phyloP scores from a whole-genome alignment of 1,139 yeast species.

The Zygosaccharomyces sapae region DNA sequence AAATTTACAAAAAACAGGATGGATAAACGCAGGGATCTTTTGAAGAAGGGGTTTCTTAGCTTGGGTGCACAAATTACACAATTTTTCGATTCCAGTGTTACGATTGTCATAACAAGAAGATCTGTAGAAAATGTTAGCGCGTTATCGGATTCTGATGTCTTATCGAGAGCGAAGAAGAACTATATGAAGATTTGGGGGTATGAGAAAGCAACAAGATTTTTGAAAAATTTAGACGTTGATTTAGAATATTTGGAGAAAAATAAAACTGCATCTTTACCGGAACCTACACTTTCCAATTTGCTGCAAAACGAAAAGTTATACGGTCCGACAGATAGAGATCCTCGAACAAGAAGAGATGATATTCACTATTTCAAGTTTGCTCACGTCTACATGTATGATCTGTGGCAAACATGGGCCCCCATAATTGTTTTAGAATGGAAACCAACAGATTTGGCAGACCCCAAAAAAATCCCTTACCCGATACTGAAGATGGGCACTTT shows the following conservation, averaged over 20 bases:
- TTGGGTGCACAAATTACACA: constrained; percentile 66
- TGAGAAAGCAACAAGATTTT: constrained; percentile 78
- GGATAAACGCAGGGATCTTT: constrained; percentile 50
- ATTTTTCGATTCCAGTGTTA: constrained; percentile 73
- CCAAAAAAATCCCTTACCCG: constrained; percentile 41
- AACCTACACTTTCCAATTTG: constrained; percentile 52
- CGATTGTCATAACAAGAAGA: constrained; percentile 75
- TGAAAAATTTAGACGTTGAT: constrained; percentile 63
- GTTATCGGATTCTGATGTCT: constrained; percentile 55
- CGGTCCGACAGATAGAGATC: constrained; percentile 89
- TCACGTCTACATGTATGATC: constrained; percentile 76
- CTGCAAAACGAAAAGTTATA: constrained; percentile 78
- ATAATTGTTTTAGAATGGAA: constrained; percentile 80
- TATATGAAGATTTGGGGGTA: constrained; percentile 78
- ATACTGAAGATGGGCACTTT: constrained; percentile 46
- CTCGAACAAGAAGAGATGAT: constrained; percentile 78
- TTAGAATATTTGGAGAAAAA: constrained; percentile 25
- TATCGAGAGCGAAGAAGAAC: constrained; percentile 56
- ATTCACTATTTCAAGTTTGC: constrained; percentile 74
- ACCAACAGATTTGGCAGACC: constrained; percentile 32
- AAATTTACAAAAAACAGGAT: constrained; percentile 43
- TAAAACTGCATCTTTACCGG: constrained; percentile 17
- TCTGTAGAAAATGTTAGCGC: constrained; percentile 36
- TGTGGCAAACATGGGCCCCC: constrained; percentile 75
- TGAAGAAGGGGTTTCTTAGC: constrained; percentile 41